Conservation (phyloP, 306 rosid species). For the Lupinus albus region DNA sequence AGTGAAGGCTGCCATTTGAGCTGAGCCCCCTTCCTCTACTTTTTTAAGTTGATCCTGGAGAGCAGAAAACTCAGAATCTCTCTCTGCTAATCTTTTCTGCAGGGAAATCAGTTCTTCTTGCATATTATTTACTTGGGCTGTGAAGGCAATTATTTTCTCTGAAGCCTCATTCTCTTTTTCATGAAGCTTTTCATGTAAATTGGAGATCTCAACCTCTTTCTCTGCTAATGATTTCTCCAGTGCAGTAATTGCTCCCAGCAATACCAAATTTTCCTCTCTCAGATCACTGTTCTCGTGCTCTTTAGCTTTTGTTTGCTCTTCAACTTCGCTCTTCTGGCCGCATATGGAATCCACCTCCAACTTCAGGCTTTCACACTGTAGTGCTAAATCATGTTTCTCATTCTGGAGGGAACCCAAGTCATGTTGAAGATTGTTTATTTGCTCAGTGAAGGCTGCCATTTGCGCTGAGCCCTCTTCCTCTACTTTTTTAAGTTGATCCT, state of each 20-base stretch:
- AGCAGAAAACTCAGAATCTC: slow-evolving; percentile 40
- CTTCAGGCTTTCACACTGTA: slow-evolving; percentile 52
- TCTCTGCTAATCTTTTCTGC: slow-evolving; percentile 46
- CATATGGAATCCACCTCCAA: slow-evolving; percentile 47
- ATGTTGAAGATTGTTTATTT: slow-evolving; percentile 47
- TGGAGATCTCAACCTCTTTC: slow-evolving; percentile 55
- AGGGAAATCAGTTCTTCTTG: slow-evolving; percentile 59
- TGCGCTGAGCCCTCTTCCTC: neutral
- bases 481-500: neutral
- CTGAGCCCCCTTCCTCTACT: slow-evolving; percentile 38
- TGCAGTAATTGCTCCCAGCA: slow-evolving; percentile 44
- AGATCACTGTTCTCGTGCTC: slow-evolving; percentile 46
- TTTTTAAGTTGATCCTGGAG: slow-evolving; percentile 41
- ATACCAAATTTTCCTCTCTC: slow-evolving; percentile 48
- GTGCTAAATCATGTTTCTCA: slow-evolving; percentile 43
- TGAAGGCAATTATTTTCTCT: slow-evolving; percentile 51
- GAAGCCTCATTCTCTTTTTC: slow-evolving; percentile 59
- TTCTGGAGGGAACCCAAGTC: slow-evolving; percentile 62
- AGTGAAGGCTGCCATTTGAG: slow-evolving; percentile 31
- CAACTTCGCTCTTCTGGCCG: slow-evolving; percentile 52
- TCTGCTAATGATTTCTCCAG: slow-evolving; percentile 56
- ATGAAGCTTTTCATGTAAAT: slow-evolving; percentile 52
- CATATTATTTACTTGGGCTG: slow-evolving; percentile 55
- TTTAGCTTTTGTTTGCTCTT: slow-evolving; percentile 50
- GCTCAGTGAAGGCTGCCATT: neutral